phyloP scores from a whole-genome alignment of 2,329 filamentous ascomycete species.

The Verticillium albo-atrum region DNA sequence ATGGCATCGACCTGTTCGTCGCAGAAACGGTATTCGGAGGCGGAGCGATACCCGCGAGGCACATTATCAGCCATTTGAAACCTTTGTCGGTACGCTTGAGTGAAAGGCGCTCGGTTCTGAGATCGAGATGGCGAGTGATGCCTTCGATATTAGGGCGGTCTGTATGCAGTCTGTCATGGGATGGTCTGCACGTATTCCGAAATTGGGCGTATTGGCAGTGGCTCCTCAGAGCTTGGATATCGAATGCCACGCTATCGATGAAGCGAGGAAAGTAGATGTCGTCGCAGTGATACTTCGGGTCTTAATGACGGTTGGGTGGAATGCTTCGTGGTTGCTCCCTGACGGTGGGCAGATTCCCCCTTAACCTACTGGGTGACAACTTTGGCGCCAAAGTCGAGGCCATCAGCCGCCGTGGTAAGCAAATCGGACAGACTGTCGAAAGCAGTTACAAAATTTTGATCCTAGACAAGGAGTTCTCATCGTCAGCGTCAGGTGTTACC shows the following conservation, averaged over 20 bases:
- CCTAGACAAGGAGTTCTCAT: too few relatives aligned
- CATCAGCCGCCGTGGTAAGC: too few relatives aligned
- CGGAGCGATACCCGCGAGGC: constrained; percentile 33
- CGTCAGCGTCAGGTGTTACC: too few relatives aligned
- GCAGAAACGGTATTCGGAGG: constrained; percentile 14
- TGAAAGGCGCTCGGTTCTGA: not conserved
- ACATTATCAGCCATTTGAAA: constrained; percentile 1
- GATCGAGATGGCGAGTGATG: not conserved
- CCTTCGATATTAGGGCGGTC: not conserved
- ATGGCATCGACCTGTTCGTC: constrained; percentile 22
- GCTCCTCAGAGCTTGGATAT: constrained; percentile 26
- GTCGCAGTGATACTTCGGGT: too few relatives aligned
- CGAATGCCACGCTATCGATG: constrained; percentile 9
- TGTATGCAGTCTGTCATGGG: not conserved
- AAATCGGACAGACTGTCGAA: too few relatives aligned
- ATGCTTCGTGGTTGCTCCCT: too few relatives aligned
- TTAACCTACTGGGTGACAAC: too few relatives aligned
- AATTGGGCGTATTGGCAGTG: not conserved
- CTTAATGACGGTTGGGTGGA: too few relatives aligned
- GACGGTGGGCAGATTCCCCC: too few relatives aligned
- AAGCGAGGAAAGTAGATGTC: too few relatives aligned
- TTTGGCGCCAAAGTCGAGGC: too few relatives aligned
- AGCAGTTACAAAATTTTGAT: too few relatives aligned
- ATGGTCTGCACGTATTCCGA: not conserved
- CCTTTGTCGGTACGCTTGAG: not conserved